These are phyloP conservation scores for Penicillium alfredii DNA, from an alignment of 495 filamentous ascomycete species.

Conservation along the genomic window DNA sequence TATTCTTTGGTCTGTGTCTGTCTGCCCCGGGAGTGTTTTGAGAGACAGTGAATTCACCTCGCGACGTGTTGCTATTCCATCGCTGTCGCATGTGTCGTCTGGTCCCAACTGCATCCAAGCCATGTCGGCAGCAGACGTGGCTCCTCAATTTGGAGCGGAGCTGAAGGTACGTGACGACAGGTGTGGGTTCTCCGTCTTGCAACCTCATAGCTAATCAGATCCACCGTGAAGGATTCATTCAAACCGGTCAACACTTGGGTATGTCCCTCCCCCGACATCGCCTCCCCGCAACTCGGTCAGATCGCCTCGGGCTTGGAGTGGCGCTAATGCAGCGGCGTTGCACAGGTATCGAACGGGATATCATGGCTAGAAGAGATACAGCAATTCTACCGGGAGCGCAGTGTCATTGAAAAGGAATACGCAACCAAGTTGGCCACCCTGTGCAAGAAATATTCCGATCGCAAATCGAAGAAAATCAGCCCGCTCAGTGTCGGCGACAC, in stretches of 20 bases:
- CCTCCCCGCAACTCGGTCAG: slow-evolving; percentile 17
- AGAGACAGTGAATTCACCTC: too few relatives aligned
- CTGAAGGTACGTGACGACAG: slow-evolving; percentile 61
- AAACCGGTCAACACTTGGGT: slow-evolving; percentile 91
- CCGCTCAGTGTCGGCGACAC: slow-evolving; percentile 90
- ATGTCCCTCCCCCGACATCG: slow-evolving; percentile 28
- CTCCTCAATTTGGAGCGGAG: slow-evolving; percentile 80
- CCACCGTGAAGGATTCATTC: slow-evolving; percentile 69
- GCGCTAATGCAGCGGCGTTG: slow-evolving; percentile 24
- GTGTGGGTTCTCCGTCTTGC: not conserved
- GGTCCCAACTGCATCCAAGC: slow-evolving; percentile 14
- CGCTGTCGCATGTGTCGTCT: slow-evolving; percentile 17
- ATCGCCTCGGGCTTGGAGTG: slow-evolving; percentile 12
- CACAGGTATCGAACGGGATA: slow-evolving; percentile 73
- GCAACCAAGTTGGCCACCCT: slow-evolving; percentile 76
- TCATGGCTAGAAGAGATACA: slow-evolving; percentile 95
- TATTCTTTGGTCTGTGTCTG: too few relatives aligned
- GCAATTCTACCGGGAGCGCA: slow-evolving; percentile 92
- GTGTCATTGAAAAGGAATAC: slow-evolving; percentile 94
- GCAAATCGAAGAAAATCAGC: slow-evolving; percentile 86
- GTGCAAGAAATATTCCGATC: slow-evolving; percentile 93
- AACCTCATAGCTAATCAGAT: slow-evolving; percentile 1
- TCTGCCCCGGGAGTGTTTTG: too few relatives aligned
- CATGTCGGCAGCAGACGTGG: slow-evolving; percentile 71
- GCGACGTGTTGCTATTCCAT: too few relatives aligned